Evolutionary conservation across 2,329 filamentous ascomycete species (phyloP).

Genomic region (Periconia macrospinosa): DNA sequence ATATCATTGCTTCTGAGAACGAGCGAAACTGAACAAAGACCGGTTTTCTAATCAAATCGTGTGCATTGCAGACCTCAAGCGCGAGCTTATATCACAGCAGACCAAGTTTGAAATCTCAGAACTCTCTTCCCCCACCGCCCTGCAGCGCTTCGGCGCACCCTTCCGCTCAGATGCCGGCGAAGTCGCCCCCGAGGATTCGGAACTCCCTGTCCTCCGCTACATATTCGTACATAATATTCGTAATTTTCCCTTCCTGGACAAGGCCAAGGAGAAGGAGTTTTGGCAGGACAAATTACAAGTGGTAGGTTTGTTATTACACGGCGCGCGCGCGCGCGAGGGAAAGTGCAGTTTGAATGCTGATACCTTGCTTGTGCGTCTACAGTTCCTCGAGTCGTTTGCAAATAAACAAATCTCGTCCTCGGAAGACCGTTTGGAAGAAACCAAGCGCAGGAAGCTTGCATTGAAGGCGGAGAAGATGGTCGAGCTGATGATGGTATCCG

Average conservation of each 20-base stretch:
- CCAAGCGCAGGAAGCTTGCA: slow-evolving; percentile 89
- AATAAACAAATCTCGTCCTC: slow-evolving; percentile 97
- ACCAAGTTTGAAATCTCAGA: slow-evolving; percentile 88
- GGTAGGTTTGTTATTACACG: slow-evolving; percentile 57
- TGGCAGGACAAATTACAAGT: slow-evolving; percentile 98
- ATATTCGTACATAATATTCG: slow-evolving; percentile 98
- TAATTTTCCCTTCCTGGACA: slow-evolving; percentile 96
- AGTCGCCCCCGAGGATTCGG: slow-evolving; percentile 88
- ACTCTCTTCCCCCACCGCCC: slow-evolving; percentile 89
- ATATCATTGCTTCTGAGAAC: not conserved
- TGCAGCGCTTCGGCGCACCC: slow-evolving; percentile 92
- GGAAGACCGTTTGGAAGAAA: slow-evolving; percentile 93
- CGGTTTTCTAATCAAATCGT: not conserved
- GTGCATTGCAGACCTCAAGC: slow-evolving; percentile 76
- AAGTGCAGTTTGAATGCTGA: slow-evolving; percentile 17
- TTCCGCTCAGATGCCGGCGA: slow-evolving; percentile 93
- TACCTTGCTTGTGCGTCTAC: slow-evolving; percentile 6
- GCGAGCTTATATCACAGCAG: slow-evolving; percentile 89
- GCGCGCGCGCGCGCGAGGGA: no score
- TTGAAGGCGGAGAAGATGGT: slow-evolving; percentile 93
- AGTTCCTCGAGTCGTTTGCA: slow-evolving; percentile 97
- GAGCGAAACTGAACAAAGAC: not conserved
- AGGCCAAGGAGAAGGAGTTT: slow-evolving; percentile 97
- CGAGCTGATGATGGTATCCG: slow-evolving; percentile 99
- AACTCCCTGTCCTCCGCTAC: slow-evolving; percentile 89